Evolutionary conservation across 2,329 filamentous ascomycete species (phyloP), one percentile per base, ranked within the genome.

Genomic region (Domatiomyces globalis): DNA sequence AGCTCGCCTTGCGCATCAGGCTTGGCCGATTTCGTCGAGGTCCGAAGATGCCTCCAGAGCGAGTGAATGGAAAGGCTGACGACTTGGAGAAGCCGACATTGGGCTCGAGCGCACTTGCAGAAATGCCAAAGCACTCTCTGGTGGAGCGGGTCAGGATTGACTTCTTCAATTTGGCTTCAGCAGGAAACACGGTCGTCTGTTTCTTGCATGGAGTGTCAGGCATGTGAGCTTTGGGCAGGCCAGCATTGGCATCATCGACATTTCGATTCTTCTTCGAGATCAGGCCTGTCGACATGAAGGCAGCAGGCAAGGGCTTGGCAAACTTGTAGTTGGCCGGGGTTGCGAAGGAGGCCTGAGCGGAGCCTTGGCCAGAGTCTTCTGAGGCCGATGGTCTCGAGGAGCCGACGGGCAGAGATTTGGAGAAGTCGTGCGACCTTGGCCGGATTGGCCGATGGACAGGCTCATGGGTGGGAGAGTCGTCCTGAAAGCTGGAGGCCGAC

Each of bases 161-260:
- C 58, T 76, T 82, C 49, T 80, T 80, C 10, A 75, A 73, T 19
- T 75, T 69, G 36, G 70, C 68, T 45, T 74, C 71, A 47, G 70
- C 65, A 60, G 84, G 75, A 69, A 89, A 79, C 52, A 83, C 71
- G 58, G 80, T 82, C 4, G 76, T 73, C 49, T 84, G 82, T 64
- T 92, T 88, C 72, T 96, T 98, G 69, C 92, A 96, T 1, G 92
- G 92, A 1, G 92, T 98, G 64, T 96, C 92, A 0, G 92, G 90
- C 74, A 94, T 89, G 27, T 78, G 76, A 62, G 79, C 71, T 63
- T 83, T 81, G 67, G 75, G 76, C 25, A 70, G 70, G 20, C 71
- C 72, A 58, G 71, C 68, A 63, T 72, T 69, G 57, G 66, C 77
- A 49, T 87, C 78, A 59, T 95, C 87, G 0, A 83, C 78, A 65